A percentile compares a stretch with the other conserved stretches of the same genome.
phyloP scores from a whole-genome alignment of 768 basidiomycete species.

The Trametopsis cervina region DNA sequence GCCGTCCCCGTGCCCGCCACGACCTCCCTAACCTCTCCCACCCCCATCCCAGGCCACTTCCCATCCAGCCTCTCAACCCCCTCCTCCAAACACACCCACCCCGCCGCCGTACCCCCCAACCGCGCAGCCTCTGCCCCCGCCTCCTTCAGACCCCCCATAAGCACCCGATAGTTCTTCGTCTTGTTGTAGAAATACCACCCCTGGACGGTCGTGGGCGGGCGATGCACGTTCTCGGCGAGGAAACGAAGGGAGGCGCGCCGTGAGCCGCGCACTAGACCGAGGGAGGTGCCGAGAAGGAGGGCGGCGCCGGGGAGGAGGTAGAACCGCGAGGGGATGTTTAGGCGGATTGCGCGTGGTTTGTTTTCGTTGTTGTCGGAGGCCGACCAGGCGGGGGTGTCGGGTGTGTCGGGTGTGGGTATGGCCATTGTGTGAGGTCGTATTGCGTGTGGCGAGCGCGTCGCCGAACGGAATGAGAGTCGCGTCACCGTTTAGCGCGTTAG shows the following conservation, averaged over 20 bases:
- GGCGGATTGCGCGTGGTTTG: constrained; percentile 22
- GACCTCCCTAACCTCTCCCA: constrained; percentile 40
- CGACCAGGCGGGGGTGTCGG: neutral
- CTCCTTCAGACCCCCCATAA: constrained; percentile 63
- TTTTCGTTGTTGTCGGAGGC: constrained; percentile 4
- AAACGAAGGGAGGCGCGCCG: constrained; percentile 69
- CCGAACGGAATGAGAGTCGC: too few relatives aligned
- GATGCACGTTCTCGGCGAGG: constrained; percentile 90
- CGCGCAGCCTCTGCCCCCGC: constrained; percentile 51
- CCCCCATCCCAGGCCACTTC: constrained; percentile 23
- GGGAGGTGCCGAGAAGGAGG: constrained; percentile 51
- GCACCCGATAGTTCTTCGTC: constrained; percentile 87
- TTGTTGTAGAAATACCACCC: constrained; percentile 98
- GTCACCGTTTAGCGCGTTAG: too few relatives aligned
- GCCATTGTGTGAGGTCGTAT: too few relatives aligned
- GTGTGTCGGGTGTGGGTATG: too few relatives aligned
- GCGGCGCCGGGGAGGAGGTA: constrained; percentile 57
- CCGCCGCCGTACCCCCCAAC: constrained; percentile 39
- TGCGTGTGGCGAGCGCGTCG: too few relatives aligned
- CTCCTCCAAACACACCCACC: constrained; percentile 46
- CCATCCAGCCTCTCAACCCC: constrained; percentile 25
- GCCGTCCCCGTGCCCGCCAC: constrained; percentile 64
- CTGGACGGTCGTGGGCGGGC: constrained; percentile 74
- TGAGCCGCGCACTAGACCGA: constrained; percentile 70
- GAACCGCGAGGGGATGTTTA: constrained; percentile 50